Percentiles rank a stretch among this genome's conserved stretches.
Evolutionary conservation across 768 basidiomycete species (phyloP).

Genomic region (Paxillus rubicundulus): DNA sequence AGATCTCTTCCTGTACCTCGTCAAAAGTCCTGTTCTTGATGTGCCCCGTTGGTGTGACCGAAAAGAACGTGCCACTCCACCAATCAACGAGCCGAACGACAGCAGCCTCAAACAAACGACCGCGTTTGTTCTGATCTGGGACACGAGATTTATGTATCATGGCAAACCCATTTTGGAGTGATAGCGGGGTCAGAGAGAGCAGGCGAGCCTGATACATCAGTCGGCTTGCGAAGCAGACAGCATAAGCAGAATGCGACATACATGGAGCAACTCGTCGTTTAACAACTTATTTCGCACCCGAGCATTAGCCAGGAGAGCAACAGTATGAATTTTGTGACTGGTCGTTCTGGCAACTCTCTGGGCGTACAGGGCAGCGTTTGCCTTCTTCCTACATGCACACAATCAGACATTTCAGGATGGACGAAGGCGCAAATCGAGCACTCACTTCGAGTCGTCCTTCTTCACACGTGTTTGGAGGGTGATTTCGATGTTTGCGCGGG

Average conservation of each 20-base stretch:
- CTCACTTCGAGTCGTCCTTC: constrained; percentile 47
- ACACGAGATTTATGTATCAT: constrained; percentile 77
- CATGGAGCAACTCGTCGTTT: constrained; percentile 81
- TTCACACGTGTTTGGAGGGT: constrained; percentile 51
- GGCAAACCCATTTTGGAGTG: constrained; percentile 76
- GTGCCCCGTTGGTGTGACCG: constrained; percentile 60
- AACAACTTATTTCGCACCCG: constrained; percentile 77
- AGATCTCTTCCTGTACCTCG: constrained; percentile 50
- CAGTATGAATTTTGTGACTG: constrained; percentile 87
- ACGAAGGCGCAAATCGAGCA: constrained; percentile 9
- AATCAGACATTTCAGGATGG: not conserved
- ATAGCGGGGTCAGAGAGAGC: constrained; percentile 79
- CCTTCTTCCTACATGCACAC: constrained; percentile 45
- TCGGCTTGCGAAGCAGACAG: constrained; percentile 3
- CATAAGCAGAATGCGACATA: constrained; percentile 34
- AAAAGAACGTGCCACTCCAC: constrained; percentile 80
- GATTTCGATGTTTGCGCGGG: constrained; percentile 63
- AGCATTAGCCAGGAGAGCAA: constrained; percentile 75
- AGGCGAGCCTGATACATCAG: constrained; percentile 67
- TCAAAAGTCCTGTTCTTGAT: constrained; percentile 76
- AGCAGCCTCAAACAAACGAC: constrained; percentile 84
- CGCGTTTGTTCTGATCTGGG: constrained; percentile 78
- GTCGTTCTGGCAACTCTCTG: constrained; percentile 75
- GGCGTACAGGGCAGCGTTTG: constrained; percentile 44
- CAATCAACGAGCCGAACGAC: constrained; percentile 72